Conservation (phyloP, 345 rosid genomes). For the Dipteronia dyeriana region DNA sequence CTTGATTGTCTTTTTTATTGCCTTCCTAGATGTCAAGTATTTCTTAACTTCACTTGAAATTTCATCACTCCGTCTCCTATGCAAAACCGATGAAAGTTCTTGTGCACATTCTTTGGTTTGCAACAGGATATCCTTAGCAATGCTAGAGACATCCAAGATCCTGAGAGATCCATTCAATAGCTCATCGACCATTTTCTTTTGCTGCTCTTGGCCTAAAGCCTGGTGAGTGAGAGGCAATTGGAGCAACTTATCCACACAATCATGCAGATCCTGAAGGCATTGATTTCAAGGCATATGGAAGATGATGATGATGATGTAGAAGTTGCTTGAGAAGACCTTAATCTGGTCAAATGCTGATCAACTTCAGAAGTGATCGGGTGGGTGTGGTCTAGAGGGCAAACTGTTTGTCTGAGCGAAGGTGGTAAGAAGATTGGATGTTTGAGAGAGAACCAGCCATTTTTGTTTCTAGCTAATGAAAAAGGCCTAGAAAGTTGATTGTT, state of each 20-base stretch:
- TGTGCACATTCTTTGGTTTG: slow-evolving; percentile 30
- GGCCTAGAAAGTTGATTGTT: slow-evolving; percentile 2
- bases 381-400: slow-evolving; percentile 47
- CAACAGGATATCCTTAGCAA: slow-evolving; percentile 33
- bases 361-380: slow-evolving; percentile 43
- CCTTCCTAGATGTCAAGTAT: slow-evolving; percentile 44
- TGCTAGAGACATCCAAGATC: slow-evolving; percentile 33
- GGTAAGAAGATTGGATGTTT: slow-evolving; percentile 16
- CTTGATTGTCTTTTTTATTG: slow-evolving; percentile 38
- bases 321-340: slow-evolving; percentile 23
- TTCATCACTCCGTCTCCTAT: slow-evolving; percentile 30
- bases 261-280: slow-evolving; percentile 30
- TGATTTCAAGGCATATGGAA: slow-evolving; percentile 20
- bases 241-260: not conserved
- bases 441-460: slow-evolving; percentile 33
- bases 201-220: not conserved
- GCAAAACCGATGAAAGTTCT: slow-evolving; percentile 32
- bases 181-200: slow-evolving; percentile 3
- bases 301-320: slow-evolving; percentile 12
- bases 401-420: slow-evolving; percentile 49
- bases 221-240: slow-evolving; percentile 12
- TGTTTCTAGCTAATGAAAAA: not conserved
- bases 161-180: slow-evolving; percentile 25
- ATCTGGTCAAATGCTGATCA: slow-evolving; percentile 34
- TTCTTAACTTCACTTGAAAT: slow-evolving; percentile 29